Conservation (phyloP, 805 yeast genomes). For the Kodamaea leandrae region DNA sequence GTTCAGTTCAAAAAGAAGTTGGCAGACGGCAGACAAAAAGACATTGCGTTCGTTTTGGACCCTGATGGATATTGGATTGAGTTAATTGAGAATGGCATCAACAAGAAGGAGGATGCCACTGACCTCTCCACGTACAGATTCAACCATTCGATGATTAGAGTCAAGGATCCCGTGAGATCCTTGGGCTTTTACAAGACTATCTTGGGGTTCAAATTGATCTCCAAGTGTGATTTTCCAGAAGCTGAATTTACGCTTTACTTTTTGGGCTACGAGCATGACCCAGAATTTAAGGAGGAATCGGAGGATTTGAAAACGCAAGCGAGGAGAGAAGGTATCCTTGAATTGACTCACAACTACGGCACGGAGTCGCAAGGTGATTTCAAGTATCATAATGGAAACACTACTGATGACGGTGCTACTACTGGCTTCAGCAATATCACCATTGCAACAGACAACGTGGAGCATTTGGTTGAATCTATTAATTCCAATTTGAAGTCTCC, state of each 20-base stretch:
- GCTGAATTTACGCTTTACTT: conserved; percentile 88
- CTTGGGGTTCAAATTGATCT: conserved; percentile 75
- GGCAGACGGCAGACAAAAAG: conserved; percentile 85
- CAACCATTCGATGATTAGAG: conserved; percentile 92
- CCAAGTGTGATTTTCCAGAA: conserved; percentile 51
- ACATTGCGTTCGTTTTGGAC: conserved; percentile 92
- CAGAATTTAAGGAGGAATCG: conserved; percentile 42
- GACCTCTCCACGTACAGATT: conserved; percentile 47
- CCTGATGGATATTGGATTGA: conserved; percentile 98
- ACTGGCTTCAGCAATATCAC: conserved; percentile 90
- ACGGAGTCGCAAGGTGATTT: conserved; percentile 77
- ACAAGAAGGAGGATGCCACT: conserved; percentile 40
- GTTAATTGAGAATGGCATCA: conserved; percentile 58
- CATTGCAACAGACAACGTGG: conserved; percentile 59
- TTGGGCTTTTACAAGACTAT: conserved; percentile 74
- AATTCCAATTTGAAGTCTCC: conserved; percentile 43
- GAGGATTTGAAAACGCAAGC: conserved; percentile 34
- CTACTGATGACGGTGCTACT: conserved; percentile 49
- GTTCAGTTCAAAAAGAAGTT: conserved; percentile 81
- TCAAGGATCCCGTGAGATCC: conserved; percentile 77
- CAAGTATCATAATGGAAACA: conserved; percentile 79
- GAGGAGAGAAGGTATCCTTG: conserved; percentile 67
- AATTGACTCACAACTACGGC: conserved; percentile 94
- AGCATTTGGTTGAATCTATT: conserved; percentile 50
- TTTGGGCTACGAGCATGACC: conserved; percentile 63